Evolutionary conservation across 2,329 filamentous ascomycete species (phyloP).

Genomic region (Aspergillus eucalypticola): DNA sequence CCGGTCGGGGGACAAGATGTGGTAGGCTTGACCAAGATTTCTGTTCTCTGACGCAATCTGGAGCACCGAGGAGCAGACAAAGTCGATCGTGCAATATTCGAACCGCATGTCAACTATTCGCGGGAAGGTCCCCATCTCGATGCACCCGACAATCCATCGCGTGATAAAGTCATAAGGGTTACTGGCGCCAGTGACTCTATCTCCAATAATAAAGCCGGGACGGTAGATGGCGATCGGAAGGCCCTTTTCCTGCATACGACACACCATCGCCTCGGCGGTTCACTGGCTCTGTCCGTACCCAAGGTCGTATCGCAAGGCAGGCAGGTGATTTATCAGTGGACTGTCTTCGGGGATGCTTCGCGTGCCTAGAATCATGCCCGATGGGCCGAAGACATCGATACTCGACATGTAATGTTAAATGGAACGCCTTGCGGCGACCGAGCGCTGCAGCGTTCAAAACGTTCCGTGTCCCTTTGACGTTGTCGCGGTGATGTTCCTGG

Average conservation of each 20-base stretch:
- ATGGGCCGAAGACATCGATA: constrained; percentile 12
- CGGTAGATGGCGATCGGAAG: constrained; percentile 70
- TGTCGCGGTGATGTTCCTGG: constrained; percentile 9
- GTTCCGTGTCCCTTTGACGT: constrained; percentile 9
- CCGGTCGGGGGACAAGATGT: constrained; percentile 55
- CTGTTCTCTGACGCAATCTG: constrained; percentile 55
- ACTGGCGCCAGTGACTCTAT: constrained; percentile 58
- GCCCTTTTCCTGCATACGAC: constrained; percentile 70
- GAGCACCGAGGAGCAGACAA: no score
- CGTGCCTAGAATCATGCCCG: constrained; percentile 13
- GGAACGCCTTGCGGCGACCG: constrained; percentile 11
- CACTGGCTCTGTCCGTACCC: constrained; percentile 13
- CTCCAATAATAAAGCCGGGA: constrained; percentile 78
- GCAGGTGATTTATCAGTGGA: constrained; percentile 10
- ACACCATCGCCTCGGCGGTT: constrained; percentile 58
- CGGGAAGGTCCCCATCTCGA: no score
- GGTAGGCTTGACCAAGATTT: no score
- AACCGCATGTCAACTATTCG: no score
- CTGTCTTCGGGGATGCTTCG: constrained; percentile 8
- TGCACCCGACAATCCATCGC: constrained; percentile 66
- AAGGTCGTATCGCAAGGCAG: constrained; percentile 55
- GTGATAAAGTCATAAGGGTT: constrained; percentile 82
- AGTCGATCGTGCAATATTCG: no score
- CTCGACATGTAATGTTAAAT: constrained; percentile 14
- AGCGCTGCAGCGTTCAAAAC: constrained; percentile 1